phyloP scores from a whole-genome alignment of 441 rosid species.

The Biscutella laevigata region DNA sequence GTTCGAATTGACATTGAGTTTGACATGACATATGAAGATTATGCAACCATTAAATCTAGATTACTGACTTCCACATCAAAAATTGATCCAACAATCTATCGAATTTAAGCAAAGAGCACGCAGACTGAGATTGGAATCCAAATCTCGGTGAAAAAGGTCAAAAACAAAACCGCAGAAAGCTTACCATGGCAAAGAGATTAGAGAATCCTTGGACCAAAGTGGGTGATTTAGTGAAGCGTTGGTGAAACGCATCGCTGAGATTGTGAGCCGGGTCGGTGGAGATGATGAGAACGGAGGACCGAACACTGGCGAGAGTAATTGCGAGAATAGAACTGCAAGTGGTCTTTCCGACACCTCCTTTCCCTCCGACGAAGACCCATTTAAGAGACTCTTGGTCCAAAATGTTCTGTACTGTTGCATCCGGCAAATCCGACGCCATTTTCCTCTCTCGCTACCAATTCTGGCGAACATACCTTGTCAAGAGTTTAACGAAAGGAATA shows the following conservation, averaged over 20 bases:
- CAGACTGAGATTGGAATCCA: neutral
- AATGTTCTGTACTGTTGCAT: conserved; percentile 59
- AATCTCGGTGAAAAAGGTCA: too few species aligned
- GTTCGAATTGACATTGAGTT: neutral
- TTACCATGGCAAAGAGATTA: conserved; percentile 91
- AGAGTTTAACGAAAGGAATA: too few species aligned
- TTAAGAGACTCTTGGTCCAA: conserved; percentile 74
- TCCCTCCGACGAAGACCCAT: conserved; percentile 98
- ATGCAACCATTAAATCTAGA: neutral
- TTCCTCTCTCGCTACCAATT: neutral
- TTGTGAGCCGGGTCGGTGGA: conserved; percentile 99
- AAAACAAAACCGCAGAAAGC: neutral
- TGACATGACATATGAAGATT: neutral
- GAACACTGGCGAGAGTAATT: conserved; percentile 62
- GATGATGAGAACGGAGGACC: conserved; percentile 89
- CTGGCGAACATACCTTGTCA: too few species aligned
- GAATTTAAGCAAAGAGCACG: neutral
- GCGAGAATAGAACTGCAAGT: conserved; percentile 91
- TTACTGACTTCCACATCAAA: neutral
- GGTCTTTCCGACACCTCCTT: conserved; percentile 98
- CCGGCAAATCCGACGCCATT: conserved; percentile 55
- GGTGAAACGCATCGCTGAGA: conserved; percentile 97
- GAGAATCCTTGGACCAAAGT: conserved; percentile 84
- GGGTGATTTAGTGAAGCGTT: conserved; percentile 80
- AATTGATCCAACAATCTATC: neutral